These are phyloP conservation scores for Phaffia australis DNA, from an alignment of 768 basidiomycete species.

Conservation along the genomic window DNA sequence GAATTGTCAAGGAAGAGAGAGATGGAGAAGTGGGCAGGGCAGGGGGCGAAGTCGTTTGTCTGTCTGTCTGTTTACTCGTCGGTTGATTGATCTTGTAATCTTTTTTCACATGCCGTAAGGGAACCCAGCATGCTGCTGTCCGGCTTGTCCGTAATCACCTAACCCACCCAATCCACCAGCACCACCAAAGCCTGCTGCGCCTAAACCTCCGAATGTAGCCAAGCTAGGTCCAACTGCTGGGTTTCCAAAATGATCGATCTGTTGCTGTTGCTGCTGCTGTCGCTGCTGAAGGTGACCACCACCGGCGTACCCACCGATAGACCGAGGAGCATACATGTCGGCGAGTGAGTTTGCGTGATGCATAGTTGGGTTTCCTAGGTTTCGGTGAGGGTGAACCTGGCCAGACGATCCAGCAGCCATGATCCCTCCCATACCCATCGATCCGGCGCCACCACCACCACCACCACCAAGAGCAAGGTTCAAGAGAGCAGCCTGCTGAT, in stretches of 20 bases:
- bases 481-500: constrained; percentile 27
- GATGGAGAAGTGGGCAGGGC: neutral
- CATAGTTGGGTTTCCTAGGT: constrained; percentile 36
- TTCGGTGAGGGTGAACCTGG: constrained; percentile 30
- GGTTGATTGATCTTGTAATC: neutral
- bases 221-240: neutral
- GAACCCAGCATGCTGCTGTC: constrained; percentile 7
- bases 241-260: constrained; percentile 17
- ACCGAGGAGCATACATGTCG: constrained; percentile 35
- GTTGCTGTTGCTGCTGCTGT: neutral
- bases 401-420: constrained; percentile 7
- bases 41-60: neutral
- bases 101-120: constrained; percentile 7
- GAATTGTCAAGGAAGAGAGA: neutral
- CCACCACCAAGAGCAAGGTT: constrained; percentile 25
- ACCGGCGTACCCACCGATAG: constrained; percentile 6
- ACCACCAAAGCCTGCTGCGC: constrained; percentile 4
- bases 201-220: neutral
- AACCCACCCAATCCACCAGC: neutral
- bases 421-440: neutral
- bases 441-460: constrained; percentile 16
- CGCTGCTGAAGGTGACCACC: neutral
- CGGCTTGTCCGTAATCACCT: neutral
- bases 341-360: constrained; percentile 39
- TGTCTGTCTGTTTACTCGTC: neutral